Evolutionary conservation across 2,329 filamentous ascomycete species (phyloP).

Genomic region (Pseudogymnoascus sp.): DNA sequence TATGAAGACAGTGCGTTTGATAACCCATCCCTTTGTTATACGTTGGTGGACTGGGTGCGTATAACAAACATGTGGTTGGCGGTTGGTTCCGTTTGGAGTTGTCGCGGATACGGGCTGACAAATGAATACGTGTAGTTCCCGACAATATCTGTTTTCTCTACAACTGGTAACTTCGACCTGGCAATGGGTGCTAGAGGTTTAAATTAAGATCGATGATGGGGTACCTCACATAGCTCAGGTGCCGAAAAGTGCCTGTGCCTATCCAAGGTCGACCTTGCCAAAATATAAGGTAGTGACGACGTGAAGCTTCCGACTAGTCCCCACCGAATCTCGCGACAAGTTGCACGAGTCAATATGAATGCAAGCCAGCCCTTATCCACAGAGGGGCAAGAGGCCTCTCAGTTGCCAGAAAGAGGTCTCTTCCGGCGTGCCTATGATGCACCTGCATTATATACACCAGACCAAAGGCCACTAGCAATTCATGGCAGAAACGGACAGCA

Average conservation of each 20-base stretch:
- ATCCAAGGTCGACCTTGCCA: background rate
- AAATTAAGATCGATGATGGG: background rate
- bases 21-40: background rate
- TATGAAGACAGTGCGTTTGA: background rate
- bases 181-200: background rate
- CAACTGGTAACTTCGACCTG: background rate
- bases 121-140: background rate
- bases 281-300: background rate
- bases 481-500: conserved; percentile 9
- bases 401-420: background rate
- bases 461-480: background rate
- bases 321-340: background rate
- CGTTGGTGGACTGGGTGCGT: background rate
- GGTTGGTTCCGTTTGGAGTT: background rate
- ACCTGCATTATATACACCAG: background rate
- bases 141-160: background rate
- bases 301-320: background rate
- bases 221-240: background rate
- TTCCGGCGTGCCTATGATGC: background rate
- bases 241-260: background rate
- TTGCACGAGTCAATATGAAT: background rate
- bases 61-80: background rate
- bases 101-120: background rate
- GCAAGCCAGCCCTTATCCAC: background rate
- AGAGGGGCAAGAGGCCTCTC: background rate